These are phyloP conservation scores for Phragmites australis DNA, from an alignment of 176 grass and related monocot species.

Conservation along the genomic window DNA sequence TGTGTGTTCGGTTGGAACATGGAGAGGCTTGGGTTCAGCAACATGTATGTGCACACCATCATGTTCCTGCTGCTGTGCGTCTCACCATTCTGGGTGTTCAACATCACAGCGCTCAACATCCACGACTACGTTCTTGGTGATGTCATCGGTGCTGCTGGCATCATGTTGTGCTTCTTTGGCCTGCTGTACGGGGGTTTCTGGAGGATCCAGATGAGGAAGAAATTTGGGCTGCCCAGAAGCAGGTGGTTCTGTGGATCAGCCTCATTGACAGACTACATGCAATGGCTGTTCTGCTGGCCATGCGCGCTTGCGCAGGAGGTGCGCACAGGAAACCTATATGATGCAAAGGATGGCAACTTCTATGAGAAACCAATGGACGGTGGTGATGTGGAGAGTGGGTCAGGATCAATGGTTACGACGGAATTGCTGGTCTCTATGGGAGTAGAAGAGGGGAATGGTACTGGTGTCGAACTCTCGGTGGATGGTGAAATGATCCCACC, in stretches of 20 bases:
- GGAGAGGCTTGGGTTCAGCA: conserved; percentile 86
- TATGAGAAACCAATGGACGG: conserved; percentile 37
- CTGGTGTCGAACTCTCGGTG: background rate
- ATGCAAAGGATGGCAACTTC: conserved; percentile 49
- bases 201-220: conserved; percentile 91
- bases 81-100: conserved; percentile 91
- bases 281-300: conserved; percentile 86
- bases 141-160: conserved; percentile 48
- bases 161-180: conserved; percentile 69
- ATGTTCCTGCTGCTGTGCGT: conserved; percentile 81
- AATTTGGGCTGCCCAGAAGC: conserved; percentile 52
- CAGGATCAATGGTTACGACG: background rate
- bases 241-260: conserved; percentile 54
- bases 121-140: conserved; percentile 57
- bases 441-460: background rate
- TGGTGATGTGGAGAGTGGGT: conserved; percentile 7
- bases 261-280: conserved; percentile 55
- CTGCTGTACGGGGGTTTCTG: conserved; percentile 86
- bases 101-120: conserved; percentile 73
- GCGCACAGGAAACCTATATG: conserved; percentile 77
- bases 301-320: conserved; percentile 84
- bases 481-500: conserved; percentile 54
- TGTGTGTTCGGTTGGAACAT: conserved; percentile 99
- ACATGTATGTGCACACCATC: conserved; percentile 85
- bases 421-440: background rate